Percentiles rank a stretch among this genome's conserved stretches.
phyloP scores from a whole-genome alignment of 2,329 filamentous ascomycete genomes.

The Parascedosporium putredinis region DNA sequence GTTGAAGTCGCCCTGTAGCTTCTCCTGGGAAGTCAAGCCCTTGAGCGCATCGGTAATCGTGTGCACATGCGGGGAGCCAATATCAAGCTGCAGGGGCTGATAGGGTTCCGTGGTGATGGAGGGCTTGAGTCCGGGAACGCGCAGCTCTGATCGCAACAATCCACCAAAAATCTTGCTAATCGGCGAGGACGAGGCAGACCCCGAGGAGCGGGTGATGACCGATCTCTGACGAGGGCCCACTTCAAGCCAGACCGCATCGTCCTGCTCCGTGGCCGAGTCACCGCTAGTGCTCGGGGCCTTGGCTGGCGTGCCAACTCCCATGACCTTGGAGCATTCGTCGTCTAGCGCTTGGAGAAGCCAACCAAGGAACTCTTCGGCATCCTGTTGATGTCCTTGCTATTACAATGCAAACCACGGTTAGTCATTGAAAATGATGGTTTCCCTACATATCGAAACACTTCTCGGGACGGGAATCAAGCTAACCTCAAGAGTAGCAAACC shows the following conservation, averaged over 20 bases:
- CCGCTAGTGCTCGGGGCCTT: slow-evolving; percentile 14
- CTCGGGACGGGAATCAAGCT: slow-evolving; percentile 20
- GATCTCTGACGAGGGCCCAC: slow-evolving; percentile 87
- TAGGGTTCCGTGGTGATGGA: slow-evolving; percentile 91
- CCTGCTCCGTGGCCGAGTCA: slow-evolving; percentile 17
- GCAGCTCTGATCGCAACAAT: slow-evolving; percentile 78
- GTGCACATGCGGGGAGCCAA: slow-evolving; percentile 73
- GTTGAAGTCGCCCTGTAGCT: slow-evolving; percentile 74
- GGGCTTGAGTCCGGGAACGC: slow-evolving; percentile 74
- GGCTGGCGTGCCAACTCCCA: slow-evolving; percentile 40
- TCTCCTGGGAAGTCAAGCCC: slow-evolving; percentile 72
- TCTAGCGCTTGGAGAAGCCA: slow-evolving; percentile 88
- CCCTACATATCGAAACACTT: no score
- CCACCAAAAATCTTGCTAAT: slow-evolving; percentile 93
- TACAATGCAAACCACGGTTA: no score
- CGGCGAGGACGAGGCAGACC: slow-evolving; percentile 64
- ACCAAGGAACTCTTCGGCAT: slow-evolving; percentile 92
- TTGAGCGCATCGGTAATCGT: slow-evolving; percentile 90
- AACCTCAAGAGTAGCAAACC: slow-evolving; percentile 88
- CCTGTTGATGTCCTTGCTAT: slow-evolving; percentile 88
- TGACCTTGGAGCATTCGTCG: slow-evolving; percentile 77
- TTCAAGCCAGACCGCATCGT: slow-evolving; percentile 70
- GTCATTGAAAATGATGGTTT: no score
- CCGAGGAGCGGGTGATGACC: slow-evolving; percentile 77
- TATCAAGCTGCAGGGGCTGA: slow-evolving; percentile 89